These are phyloP conservation scores for Pythium aquatile DNA, from an alignment of 352 stramenopile genomes.

Conservation along the genomic window DNA sequence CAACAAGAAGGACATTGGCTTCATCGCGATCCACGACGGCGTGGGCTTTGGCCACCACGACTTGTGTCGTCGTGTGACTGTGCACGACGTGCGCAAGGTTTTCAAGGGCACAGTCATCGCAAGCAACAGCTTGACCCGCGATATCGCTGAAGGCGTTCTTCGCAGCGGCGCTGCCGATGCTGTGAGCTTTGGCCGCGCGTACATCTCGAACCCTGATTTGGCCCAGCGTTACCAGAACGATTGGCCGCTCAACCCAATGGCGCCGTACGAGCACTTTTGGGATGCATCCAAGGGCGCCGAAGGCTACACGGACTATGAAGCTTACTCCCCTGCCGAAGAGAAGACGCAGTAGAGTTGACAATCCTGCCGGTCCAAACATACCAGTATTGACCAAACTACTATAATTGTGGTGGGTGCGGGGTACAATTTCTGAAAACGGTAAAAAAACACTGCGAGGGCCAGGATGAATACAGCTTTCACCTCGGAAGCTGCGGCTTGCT, in stretches of 20 bases:
- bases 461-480: no score
- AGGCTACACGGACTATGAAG: not conserved
- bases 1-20: constrained; percentile 39
- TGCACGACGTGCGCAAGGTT: constrained; percentile 26
- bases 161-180: constrained; percentile 22
- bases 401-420: no score
- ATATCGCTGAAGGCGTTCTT: constrained; percentile 23
- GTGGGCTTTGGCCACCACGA: constrained; percentile 43
- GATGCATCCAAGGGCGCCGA: not conserved
- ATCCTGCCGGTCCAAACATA: no score
- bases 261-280: not conserved
- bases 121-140: constrained; percentile 35
- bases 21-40: constrained; percentile 51
- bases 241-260: constrained; percentile 28
- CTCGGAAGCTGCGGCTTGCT: no score
- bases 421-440: no score
- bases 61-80: constrained; percentile 27
- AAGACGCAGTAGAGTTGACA: no score
- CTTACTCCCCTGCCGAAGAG: no score
- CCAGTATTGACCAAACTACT: no score
- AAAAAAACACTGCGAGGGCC: no score
- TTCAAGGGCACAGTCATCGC: constrained; percentile 39
- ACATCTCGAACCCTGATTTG: constrained; percentile 44
- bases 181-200: constrained; percentile 34
- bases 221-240: constrained; percentile 27